A percentile compares a stretch with the other conserved stretches of the same genome.
Evolutionary conservation across 2,329 filamentous ascomycete genomes (phyloP).

Genomic region (Calonectria pauciramosa): DNA sequence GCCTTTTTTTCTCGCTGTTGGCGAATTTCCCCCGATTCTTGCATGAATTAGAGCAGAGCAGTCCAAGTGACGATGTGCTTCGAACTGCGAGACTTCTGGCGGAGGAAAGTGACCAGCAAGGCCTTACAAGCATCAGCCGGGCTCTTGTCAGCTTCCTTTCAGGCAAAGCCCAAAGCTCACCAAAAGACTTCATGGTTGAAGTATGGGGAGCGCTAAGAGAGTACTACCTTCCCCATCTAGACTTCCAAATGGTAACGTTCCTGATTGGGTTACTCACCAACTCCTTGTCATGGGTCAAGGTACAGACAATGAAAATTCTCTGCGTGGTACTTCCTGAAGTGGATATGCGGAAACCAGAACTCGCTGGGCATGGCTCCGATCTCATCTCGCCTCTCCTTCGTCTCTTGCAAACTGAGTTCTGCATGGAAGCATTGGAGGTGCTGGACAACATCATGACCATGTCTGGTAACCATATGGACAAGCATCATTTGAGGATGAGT

Average conservation of each 20-base stretch:
- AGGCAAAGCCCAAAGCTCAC: constrained; percentile 74
- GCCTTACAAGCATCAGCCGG: constrained; percentile 75
- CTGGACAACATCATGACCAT: constrained; percentile 97
- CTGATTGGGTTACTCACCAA: constrained; percentile 94
- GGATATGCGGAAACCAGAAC: constrained; percentile 92
- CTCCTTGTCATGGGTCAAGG: constrained; percentile 87
- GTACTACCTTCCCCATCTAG: constrained; percentile 84
- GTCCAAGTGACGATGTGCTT: constrained; percentile 67
- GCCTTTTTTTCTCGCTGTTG: constrained; percentile 87
- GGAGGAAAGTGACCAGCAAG: constrained; percentile 79
- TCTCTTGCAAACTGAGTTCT: constrained; percentile 92
- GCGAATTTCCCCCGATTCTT: constrained; percentile 93
- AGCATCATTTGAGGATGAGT: constrained; percentile 96
- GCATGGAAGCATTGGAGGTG: constrained; percentile 91
- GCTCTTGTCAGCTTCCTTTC: constrained; percentile 80
- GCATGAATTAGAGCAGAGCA: constrained; percentile 78
- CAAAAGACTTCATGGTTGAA: constrained; percentile 82
- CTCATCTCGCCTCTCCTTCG: constrained; percentile 93
- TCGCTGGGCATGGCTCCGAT: constrained; percentile 92
- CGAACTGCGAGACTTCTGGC: constrained; percentile 79
- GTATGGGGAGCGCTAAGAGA: constrained; percentile 81
- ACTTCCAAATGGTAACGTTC: constrained; percentile 89
- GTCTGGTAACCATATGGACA: constrained; percentile 91
- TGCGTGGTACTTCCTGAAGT: constrained; percentile 88
- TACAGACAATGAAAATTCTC: constrained; percentile 92